Base-by-base conservation (phyloP, 2,329 filamentous ascomycete species). In the Cladosporium sp. region DNA sequence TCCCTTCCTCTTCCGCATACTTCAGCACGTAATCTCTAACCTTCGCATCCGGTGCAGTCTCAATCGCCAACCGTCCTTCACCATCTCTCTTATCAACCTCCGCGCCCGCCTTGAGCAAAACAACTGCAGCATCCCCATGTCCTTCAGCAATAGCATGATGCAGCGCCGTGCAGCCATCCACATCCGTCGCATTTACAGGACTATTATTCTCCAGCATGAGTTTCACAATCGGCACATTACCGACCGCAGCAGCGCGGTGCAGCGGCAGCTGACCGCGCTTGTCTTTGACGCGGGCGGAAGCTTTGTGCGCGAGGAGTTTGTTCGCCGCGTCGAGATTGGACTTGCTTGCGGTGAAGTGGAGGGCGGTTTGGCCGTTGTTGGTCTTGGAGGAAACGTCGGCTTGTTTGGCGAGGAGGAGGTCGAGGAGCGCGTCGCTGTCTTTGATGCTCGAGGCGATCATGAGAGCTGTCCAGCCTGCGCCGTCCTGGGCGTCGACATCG, bases 271-370 rank as follows among this genome's bases (percentile, higher is more conserved):
- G 92, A n/a, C 88, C 88, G 25, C 90, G 80, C 62, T 82, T 86
- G 66, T 98, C 93, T 56, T 88, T 88, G 2, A 91, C 78, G 20
- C 92, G 77, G 1, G 90, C 81, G 4, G 85, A 89, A 11, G 89
- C 92, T 51, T 86, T 85, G 59, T 83, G 77, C 15, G 79, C 76
- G 33, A 98, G 71, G n/a, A 98, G 79, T 51, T 82, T 82, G 42
- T 84, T 84, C 20, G 89, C 89, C 6, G 86, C 77, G 56, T 94
- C 88, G 38, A 96, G 74, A 64, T 95, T 91, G 61, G 82, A 82
- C 69, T 98, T 98, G 27, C 90, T 95, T 12, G 88, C 85, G 42
- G 90, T 83, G 65, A 97, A 95, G 69, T 97, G 92, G 16, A 98
- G 79, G 8, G 86, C 88, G 18, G 90, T 95, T 71, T 86, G 85